phyloP scores from a whole-genome alignment of 1,139 yeast genomes.

The Yamadazyma spencermartinsiae region DNA sequence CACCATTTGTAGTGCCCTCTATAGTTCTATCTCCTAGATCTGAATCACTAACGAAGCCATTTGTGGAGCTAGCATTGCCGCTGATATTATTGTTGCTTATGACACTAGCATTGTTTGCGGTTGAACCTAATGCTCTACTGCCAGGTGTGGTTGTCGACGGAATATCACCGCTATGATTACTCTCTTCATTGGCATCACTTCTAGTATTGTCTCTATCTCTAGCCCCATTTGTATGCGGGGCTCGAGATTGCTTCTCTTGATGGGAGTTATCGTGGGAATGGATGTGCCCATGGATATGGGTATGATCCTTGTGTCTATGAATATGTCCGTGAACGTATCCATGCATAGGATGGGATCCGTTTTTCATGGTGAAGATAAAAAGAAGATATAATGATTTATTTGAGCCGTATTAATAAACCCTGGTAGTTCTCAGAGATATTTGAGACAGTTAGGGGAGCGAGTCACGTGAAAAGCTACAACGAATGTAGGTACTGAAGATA shows the following conservation, averaged over 20 bases:
- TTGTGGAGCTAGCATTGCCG: background rate
- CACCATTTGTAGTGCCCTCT: background rate
- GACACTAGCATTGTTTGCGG: background rate
- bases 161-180: too few relatives aligned
- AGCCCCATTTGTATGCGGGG: background rate
- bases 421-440: background rate
- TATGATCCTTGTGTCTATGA: conserved; percentile 62
- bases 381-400: background rate
- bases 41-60: background rate
- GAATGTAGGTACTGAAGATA: too few relatives aligned
- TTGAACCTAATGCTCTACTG: too few relatives aligned
- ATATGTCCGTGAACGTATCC: conserved; percentile 71
- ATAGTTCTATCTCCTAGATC: too few relatives aligned
- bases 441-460: background rate
- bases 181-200: background rate
- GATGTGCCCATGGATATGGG: conserved; percentile 70
- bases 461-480: too few relatives aligned
- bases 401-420: background rate
- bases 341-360: conserved; percentile 28
- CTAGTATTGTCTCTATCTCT: background rate
- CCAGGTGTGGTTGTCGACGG: too few relatives aligned
- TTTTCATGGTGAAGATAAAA: background rate
- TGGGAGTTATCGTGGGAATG: conserved; percentile 44
- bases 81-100: background rate
- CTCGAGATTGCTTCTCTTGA: background rate